These are phyloP conservation scores for Gryganskiella cystojenkinii DNA, from an alignment of 192 early-diverging fungal genomes.

Conservation along the genomic window DNA sequence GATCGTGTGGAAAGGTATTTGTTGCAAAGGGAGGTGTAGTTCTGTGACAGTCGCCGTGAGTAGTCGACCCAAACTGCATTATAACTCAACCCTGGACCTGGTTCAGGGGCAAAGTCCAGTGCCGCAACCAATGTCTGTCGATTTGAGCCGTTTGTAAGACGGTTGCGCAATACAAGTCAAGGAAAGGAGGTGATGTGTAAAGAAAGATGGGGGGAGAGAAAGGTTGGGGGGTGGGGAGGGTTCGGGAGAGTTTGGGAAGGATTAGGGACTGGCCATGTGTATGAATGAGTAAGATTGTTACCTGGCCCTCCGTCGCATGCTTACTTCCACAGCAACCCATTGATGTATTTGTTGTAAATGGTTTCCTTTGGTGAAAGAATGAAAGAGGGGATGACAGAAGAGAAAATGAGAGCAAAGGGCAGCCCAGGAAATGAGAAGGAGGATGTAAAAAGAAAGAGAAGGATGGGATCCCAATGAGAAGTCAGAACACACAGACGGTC, in stretches of 20 bases:
- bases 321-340: slow-evolving; percentile 55
- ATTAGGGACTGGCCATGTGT: background rate
- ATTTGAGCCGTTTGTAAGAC: too few species aligned
- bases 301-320: slow-evolving; percentile 24
- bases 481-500: background rate
- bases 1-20: too few species aligned
- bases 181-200: too few species aligned
- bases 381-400: background rate
- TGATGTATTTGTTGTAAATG: slow-evolving; percentile 1
- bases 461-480: background rate
- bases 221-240: background rate
- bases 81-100: too few species aligned
- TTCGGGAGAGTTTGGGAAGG: background rate
- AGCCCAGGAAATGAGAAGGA: background rate
- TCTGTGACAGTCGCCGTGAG: too few species aligned
- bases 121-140: too few species aligned
- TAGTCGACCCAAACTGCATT: too few species aligned
- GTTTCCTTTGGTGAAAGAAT: background rate
- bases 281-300: background rate
- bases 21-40: too few species aligned
- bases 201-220: background rate
- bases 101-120: too few species aligned
- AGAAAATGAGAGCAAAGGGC: background rate
- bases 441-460: background rate
- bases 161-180: too few species aligned